Conservation (phyloP, 148 eudicot genomes). For the Diospyros kaki region DNA sequence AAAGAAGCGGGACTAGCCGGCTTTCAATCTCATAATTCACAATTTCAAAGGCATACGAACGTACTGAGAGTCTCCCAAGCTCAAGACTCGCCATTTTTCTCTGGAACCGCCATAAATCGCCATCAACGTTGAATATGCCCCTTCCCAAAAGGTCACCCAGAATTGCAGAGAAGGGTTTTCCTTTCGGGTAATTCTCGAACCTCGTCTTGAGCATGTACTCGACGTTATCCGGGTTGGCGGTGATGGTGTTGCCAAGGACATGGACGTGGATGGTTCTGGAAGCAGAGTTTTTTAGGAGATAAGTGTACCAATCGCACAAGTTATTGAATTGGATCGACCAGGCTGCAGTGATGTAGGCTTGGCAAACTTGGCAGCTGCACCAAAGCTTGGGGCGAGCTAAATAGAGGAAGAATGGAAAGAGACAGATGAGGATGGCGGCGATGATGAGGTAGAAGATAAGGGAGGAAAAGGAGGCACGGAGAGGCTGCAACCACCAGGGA, state of each 20-base stretch:
- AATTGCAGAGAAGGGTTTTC: constrained; percentile 18
- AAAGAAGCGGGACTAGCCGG: constrained; percentile 20
- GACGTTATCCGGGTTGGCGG: constrained; percentile 22
- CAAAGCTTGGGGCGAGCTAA: constrained; percentile 4
- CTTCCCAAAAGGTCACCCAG: constrained; percentile 23
- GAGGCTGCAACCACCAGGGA: not conserved
- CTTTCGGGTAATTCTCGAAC: constrained; percentile 27
- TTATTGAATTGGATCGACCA: constrained; percentile 21
- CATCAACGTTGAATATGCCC: constrained; percentile 30
- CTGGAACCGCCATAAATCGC: constrained; percentile 25
- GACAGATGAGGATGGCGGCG: not conserved
- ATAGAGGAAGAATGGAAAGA: constrained; percentile 4
- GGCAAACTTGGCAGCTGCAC: constrained; percentile 22
- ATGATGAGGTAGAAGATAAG: constrained; percentile 7
- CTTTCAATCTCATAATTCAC: constrained; percentile 5
- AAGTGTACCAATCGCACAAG: constrained; percentile 23
- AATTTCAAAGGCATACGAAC: constrained; percentile 20
- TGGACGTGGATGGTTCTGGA: constrained; percentile 23
- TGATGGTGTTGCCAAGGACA: constrained; percentile 22
- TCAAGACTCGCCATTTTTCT: constrained; percentile 26
- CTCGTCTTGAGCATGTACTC: constrained; percentile 23
- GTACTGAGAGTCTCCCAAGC: constrained; percentile 12
- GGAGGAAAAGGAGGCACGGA: constrained; percentile 6
- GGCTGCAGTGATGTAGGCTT: constrained; percentile 10
- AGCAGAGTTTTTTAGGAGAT: constrained; percentile 21